These are phyloP conservation scores for Babesia ovis DNA, from an alignment of 169 alveolate genomes.

Conservation along the genomic window DNA sequence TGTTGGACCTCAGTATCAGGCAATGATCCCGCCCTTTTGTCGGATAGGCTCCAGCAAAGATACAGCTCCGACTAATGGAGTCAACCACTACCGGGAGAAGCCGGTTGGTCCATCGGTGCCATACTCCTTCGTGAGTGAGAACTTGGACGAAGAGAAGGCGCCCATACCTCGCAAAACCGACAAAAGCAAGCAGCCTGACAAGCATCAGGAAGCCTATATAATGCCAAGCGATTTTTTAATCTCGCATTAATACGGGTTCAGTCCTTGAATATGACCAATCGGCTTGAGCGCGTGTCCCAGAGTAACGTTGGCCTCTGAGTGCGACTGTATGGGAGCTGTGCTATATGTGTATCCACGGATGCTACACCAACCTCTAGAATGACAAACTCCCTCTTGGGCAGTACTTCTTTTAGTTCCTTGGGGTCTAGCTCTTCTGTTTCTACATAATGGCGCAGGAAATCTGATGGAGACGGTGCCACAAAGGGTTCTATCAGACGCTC, in stretches of 20 bases:
- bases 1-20: slow-evolving; percentile 69
- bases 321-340: slow-evolving; percentile 54
- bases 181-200: not conserved
- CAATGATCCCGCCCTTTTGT: slow-evolving; percentile 71
- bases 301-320: slow-evolving; percentile 55
- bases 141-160: too few relatives aligned
- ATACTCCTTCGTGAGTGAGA: too few relatives aligned
- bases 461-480: slow-evolving; percentile 49
- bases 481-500: slow-evolving; percentile 64
- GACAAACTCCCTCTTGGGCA: slow-evolving; percentile 7
- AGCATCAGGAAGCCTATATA: not conserved
- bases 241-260: not conserved
- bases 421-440: slow-evolving; percentile 11
- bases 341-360: not conserved
- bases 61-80: not conserved
- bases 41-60: not conserved
- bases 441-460: slow-evolving; percentile 20
- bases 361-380: slow-evolving; percentile 12
- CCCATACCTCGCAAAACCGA: too few relatives aligned
- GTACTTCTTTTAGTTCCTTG: slow-evolving; percentile 2
- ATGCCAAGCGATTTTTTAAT: slow-evolving; percentile 21
- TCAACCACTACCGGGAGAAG: not conserved
- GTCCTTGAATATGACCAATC: slow-evolving; percentile 24
- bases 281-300: slow-evolving; percentile 34
- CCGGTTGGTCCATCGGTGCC: too few relatives aligned